Conservation (phyloP, 2,329 filamentous ascomycete genomes). For the Gremmenia infestans region DNA sequence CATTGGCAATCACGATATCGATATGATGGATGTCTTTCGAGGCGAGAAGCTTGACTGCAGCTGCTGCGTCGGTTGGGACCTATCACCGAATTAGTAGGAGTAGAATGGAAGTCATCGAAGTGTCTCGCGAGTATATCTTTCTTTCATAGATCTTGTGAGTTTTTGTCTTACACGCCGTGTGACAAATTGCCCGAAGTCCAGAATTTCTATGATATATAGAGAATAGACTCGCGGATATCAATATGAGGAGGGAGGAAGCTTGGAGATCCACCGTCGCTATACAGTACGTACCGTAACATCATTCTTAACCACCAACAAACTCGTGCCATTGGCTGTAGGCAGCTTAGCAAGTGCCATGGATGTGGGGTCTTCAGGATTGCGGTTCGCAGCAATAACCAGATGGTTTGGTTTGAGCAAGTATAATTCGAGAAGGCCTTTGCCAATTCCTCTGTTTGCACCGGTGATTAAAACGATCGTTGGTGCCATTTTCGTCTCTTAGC, state of each 20-base stretch:
- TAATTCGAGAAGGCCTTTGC: conserved; percentile 25
- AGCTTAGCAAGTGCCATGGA: conserved; percentile 27
- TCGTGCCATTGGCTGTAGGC: conserved; percentile 26
- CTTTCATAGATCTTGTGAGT: neutral
- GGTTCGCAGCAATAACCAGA: conserved; percentile 35
- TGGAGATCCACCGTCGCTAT: neutral
- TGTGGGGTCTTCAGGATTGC: conserved; percentile 27
- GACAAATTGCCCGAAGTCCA: no score
- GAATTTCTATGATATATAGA: neutral
- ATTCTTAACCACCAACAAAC: conserved; percentile 31
- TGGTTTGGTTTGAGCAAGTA: conserved; percentile 34
- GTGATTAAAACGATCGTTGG: neutral
- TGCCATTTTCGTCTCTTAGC: neutral
- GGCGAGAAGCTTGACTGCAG: conserved; percentile 26
- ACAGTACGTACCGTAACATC: conserved; percentile 20
- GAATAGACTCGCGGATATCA: neutral
- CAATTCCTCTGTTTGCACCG: conserved; percentile 19
- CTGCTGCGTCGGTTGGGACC: conserved; percentile 23
- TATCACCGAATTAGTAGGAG: no score
- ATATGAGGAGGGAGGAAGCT: neutral
- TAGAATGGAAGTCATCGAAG: no score
- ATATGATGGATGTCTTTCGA: conserved; percentile 29
- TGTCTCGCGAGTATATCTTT: neutral
- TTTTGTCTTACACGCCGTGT: neutral
- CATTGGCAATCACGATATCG: conserved; percentile 37